Evolutionary conservation across 2,329 filamentous ascomycete genomes (phyloP).

Genomic region (Diaporthe helianthi): DNA sequence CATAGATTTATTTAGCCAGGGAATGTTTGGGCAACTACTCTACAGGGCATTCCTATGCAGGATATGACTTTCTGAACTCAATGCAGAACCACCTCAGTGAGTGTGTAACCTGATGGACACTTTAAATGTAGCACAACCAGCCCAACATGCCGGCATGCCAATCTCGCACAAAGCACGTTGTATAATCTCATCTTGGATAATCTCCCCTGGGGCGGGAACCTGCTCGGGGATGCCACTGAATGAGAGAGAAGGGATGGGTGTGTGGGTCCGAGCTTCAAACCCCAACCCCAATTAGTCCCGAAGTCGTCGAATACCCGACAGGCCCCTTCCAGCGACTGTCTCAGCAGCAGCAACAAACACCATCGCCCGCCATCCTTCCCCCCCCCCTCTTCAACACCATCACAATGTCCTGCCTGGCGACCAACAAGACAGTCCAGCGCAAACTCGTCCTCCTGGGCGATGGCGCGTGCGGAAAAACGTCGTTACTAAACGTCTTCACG

Average conservation of each 20-base stretch:
- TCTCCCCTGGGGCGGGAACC: slow-evolving; percentile 14
- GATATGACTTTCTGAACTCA: not conserved
- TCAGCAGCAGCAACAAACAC: slow-evolving; percentile 21
- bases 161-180: not conserved
- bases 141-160: not conserved
- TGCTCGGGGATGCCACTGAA: slow-evolving; percentile 13
- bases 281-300: slow-evolving; percentile 20
- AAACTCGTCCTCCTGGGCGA: slow-evolving; percentile 98
- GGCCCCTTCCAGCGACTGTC: not conserved
- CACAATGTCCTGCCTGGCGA: slow-evolving; percentile 25
- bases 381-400: slow-evolving; percentile 4
- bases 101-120: not conserved
- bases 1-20: too few relatives aligned
- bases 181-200: slow-evolving; percentile 16
- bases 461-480: slow-evolving; percentile 97
- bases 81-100: not conserved
- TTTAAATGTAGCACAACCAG: not conserved
- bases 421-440: slow-evolving; percentile 81
- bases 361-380: too few relatives aligned
- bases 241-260: not conserved
- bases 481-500: slow-evolving; percentile 96
- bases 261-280: slow-evolving; percentile 19
- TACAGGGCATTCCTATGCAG: not conserved
- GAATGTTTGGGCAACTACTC: not conserved
- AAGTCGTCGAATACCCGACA: slow-evolving; percentile 20